Percentiles rank a stretch among this genome's conserved stretches.
phyloP scores from a whole-genome alignment of 2,329 filamentous ascomycete species.

The Clonostachys solani region DNA sequence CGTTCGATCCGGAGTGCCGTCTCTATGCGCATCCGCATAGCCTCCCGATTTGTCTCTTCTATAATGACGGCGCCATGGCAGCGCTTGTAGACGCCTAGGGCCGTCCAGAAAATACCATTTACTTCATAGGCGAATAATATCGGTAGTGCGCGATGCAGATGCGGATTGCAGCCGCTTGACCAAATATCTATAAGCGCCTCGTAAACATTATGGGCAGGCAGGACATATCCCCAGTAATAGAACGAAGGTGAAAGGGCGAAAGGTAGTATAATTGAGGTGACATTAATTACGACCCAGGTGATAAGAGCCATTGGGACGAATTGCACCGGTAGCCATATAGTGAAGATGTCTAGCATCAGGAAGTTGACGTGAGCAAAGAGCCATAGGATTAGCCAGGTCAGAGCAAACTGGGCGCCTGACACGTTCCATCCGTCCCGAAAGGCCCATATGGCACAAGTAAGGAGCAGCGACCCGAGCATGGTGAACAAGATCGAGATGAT shows the following conservation, averaged over 20 bases:
- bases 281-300: conserved; percentile 33
- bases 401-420: too few relatives aligned
- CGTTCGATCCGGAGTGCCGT: too few relatives aligned
- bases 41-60: conserved; percentile 7
- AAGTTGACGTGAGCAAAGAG: conserved; percentile 35
- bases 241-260: conserved; percentile 31
- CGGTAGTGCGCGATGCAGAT: conserved; percentile 8
- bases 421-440: too few relatives aligned
- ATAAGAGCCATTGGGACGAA: conserved; percentile 36
- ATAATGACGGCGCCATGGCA: conserved; percentile 6
- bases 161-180: conserved; percentile 12
- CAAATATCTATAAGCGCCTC: conserved; percentile 9
- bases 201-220: conserved; percentile 10
- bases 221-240: conserved; percentile 27
- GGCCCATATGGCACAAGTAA: too few relatives aligned
- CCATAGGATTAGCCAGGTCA: conserved; percentile 24
- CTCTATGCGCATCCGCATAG: not conserved
- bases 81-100: conserved; percentile 7
- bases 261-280: conserved; percentile 27
- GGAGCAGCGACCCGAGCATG: too few relatives aligned
- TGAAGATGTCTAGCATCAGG: conserved; percentile 27
- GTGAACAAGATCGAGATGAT: too few relatives aligned
- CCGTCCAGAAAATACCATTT: conserved; percentile 4
- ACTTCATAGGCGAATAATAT: conserved; percentile 12
- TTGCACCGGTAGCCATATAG: conserved; percentile 18